Percentiles rank a stretch among this genome's conserved stretches.
These are phyloP conservation scores for Phaffia australis DNA, from an alignment of 768 basidiomycete species.

Conservation along the genomic window DNA sequence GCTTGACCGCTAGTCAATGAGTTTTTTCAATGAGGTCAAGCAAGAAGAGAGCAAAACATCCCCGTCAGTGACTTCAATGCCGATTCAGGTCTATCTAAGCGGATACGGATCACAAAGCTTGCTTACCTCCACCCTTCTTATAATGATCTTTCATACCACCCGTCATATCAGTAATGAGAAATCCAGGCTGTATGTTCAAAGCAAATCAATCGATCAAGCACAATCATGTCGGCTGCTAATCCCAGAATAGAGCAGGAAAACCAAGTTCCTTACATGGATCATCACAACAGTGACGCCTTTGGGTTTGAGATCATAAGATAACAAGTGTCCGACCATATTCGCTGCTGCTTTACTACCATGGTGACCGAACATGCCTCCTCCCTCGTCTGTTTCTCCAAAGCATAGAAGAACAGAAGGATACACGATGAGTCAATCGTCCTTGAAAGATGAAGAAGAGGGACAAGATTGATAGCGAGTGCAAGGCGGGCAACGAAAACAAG, in stretches of 20 bases:
- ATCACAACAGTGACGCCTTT: conserved; percentile 41
- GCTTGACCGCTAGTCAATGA: conserved; percentile 45
- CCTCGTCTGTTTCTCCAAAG: conserved; percentile 36
- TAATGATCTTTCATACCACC: conserved; percentile 13
- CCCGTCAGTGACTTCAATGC: too few relatives aligned
- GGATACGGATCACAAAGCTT: background rate
- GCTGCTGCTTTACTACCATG: conserved; percentile 46
- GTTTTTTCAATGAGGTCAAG: too few relatives aligned
- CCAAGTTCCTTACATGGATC: conserved; percentile 41
- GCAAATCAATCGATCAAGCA: background rate
- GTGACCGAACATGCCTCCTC: conserved; percentile 46
- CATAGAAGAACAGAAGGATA: too few relatives aligned
- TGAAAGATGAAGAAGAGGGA: too few relatives aligned
- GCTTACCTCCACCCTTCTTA: conserved; percentile 16
- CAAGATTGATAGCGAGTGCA: too few relatives aligned
- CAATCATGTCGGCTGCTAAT: background rate
- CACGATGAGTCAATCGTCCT: too few relatives aligned
- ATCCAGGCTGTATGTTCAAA: conserved; percentile 40
- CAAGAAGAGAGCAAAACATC: background rate
- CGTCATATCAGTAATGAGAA: conserved; percentile 37
- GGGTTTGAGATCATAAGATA: conserved; percentile 41
- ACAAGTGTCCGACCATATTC: conserved; percentile 45
- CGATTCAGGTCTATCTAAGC: too few relatives aligned
- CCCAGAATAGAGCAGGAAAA: background rate
- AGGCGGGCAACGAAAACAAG: too few relatives aligned